Base-by-base conservation (phyloP, 2,329 filamentous ascomycete species). In the Colletotrichum theobromicola region DNA sequence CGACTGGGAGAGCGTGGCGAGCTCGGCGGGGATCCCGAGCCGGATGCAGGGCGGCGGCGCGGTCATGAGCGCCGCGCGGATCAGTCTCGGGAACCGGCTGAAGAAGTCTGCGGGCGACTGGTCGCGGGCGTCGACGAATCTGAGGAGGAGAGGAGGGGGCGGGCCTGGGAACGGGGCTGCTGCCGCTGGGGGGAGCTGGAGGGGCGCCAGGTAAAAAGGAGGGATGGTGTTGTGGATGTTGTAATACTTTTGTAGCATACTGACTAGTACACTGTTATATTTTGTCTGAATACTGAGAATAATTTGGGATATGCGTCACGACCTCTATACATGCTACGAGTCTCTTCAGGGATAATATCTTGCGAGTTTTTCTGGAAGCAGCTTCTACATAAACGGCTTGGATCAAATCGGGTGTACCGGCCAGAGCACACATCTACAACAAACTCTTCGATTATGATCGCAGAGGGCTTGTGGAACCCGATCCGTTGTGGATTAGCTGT, bases 31-130 rank as follows among this genome's bases (percentile, higher is more conserved):
- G 61, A 76, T 72, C 32, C 72, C 62, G 64, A 75, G 67, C 72
- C 28, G 75, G 60, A 60, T 72, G 73, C 70, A 77, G 63, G 74
- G 76, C 18, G 80, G 78, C 77, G 82, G 76, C 77, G 79, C 70
- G 73, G 81, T 37, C 77, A 81, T 79, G 67, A 81, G 80, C 12
- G 79, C 82, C 24, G 87, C 89, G 12, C 83, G 84, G 67, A 81
- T 90, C 77, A 90, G 87, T 67, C 81, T 90, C 50, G 88, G 88
- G 7, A 87, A 85, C 75, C 84, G 88, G 77, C 79, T 91, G 26
- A 88, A 86, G 79, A 88, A 86, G 76, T 86, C 86, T 30, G 85
- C 87, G 2, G 86, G 85, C 2, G 82, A 84, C 24, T 88, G 87
- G 85, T 87, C 86, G 13, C 84, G 87, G 64, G 83, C 85, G 26